Evolutionary conservation across 306 rosid genomes (phyloP), one percentile per base, ranked within the genome.

Genomic region (Heteromeles arbutifolia): DNA sequence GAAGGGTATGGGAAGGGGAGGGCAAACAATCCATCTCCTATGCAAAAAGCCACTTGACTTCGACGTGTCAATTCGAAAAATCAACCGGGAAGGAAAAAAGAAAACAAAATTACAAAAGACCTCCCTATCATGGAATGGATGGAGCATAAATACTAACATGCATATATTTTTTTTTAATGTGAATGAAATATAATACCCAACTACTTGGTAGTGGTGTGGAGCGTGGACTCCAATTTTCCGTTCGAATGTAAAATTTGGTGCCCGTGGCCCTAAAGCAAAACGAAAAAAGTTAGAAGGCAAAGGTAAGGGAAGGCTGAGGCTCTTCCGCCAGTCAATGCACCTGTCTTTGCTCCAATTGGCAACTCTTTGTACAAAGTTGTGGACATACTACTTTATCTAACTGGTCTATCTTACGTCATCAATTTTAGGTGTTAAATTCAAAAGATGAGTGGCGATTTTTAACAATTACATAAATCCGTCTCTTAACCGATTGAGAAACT

Each of bases 391-490:
- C 21, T 15, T 50, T 15, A 19, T 0, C 8, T 8, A 50, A 50
- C 8, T 2, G 1, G 3, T 17, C 1, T 17, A 2, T 1, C 3
- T 4, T 19, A 15, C 8, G 2, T 14, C 13, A 31, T 31, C 14
- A 37, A 14, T 59, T 52, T 14, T 48, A 73, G 57, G 19, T 57
- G 52, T 37, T 50, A 45, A 81, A 82, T 64, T 68, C 74, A 69
- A 79, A 80, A 76, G 31, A 28, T 21, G 11, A 3, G 84, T 75
- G 45, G 73, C 77, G 13, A 79, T 61, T 4, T 58, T 76, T 4
- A 85, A 11, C 72, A 85, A 59, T 62, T 79, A 62, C 86, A 85
- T 77, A 34, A 73, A 76, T 14, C 86, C 86, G 37, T 74, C 56
- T 57, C 86, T 73, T 25, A 79, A 26, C 75, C 63, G 52, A 70